Conservation (phyloP, 2,329 filamentous ascomycete genomes). For the Dryadomyces quercus-mongolicae region DNA sequence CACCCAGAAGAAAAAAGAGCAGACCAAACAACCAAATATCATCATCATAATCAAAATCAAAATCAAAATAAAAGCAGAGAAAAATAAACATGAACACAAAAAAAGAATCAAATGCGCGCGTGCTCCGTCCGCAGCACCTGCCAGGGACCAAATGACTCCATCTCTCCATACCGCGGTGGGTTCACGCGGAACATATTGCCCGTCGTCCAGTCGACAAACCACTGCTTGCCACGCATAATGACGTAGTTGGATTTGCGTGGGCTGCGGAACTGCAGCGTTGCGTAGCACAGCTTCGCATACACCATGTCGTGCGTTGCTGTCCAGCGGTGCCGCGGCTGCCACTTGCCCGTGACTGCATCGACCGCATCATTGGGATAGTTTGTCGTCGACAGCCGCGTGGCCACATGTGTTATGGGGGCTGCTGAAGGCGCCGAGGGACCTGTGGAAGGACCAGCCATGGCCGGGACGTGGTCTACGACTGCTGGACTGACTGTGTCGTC, state of each 20-base stretch:
- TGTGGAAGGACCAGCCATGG: not conserved
- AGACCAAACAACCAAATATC: not conserved
- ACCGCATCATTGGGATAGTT: conserved; percentile 32
- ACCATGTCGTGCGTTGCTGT: conserved; percentile 43
- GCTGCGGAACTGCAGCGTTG: conserved; percentile 42
- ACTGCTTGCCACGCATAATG: conserved; percentile 43
- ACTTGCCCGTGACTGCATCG: conserved; percentile 39
- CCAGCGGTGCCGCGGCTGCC: conserved; percentile 43
- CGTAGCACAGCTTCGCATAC: conserved; percentile 48
- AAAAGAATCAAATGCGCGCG: conserved; percentile 23
- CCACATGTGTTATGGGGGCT: not conserved
- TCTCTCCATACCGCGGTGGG: conserved; percentile 41
- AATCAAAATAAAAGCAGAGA: not conserved
- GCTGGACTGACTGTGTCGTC: conserved; percentile 10
- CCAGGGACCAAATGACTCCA: conserved; percentile 36
- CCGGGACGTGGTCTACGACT: not conserved
- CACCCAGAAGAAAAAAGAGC: not conserved
- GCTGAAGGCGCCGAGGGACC: not conserved
- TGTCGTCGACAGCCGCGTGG: conserved; percentile 29
- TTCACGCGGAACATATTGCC: conserved; percentile 41
- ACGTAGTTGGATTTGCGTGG: conserved; percentile 47
- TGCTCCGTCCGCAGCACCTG: conserved; percentile 38
- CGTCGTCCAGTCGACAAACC: conserved; percentile 47
- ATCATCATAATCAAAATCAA: not conserved
- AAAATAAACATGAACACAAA: no score